Evolutionary conservation across 2,329 filamentous ascomycete species (phyloP), one percentile per base, ranked within the genome.

Genomic region (Phyllosticta capitalensis): DNA sequence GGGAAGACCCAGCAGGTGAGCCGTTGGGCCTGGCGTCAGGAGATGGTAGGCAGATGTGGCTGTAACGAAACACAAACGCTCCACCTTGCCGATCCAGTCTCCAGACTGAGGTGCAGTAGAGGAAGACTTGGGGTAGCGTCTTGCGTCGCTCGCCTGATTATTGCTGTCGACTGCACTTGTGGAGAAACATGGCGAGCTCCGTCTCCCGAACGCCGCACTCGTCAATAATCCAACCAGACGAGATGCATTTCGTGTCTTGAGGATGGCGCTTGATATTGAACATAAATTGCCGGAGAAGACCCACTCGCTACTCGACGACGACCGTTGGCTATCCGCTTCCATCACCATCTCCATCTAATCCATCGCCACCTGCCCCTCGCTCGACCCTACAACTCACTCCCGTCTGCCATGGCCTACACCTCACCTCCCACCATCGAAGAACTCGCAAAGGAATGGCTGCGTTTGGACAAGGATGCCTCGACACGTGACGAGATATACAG

Each of bases 391-490:
- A 10, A 6, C n/a, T 19, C 12, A 10, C 21, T 3, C 2, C 14
- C 30, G 20, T n/a, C 12, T 24, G 19, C 53, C 62, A 73, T 73
- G 71, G 58, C 65, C 49, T 64, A 67, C 61, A 26, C 24, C 14
- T 45, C 38, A n/a, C 38, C 38, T 45, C 65, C 71, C 50, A 50
- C 62, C 1, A 70, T 75, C 48, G 69, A 72, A 64, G 67, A 74
- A 52, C 71, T 84, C 60, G 78, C 81, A 58, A 65, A 78, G 64
- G 77, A 77, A 71, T 85, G 83, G 83, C 75, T 85, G n/a, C 73
- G 77, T 61, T 77, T 82, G 65, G 83, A 85, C 68, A 70, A 78
- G 67, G 80, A 85, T 68, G 72, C 76, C 57, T 66, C 68, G 5
- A 84, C 82, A 4, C 75, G 75, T 50, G 71, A 77, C 24, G 81